These are phyloP conservation scores for Plasmopara halstedii DNA, from an alignment of 352 stramenopile species.

Conservation along the genomic window DNA sequence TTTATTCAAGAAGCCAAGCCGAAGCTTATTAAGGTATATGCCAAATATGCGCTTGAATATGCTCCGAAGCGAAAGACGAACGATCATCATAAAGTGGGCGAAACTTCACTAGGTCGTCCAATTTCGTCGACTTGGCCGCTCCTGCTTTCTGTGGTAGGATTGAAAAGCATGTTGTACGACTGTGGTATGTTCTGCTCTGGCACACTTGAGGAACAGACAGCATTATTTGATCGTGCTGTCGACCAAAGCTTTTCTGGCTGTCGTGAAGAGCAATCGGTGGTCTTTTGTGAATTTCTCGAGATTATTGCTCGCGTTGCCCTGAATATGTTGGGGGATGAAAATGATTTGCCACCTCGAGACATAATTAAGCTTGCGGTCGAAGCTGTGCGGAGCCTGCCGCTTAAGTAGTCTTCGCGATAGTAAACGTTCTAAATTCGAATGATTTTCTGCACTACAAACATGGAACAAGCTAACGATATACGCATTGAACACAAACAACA, in stretches of 20 bases:
- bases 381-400: conserved; percentile 49
- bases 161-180: conserved; percentile 70
- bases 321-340: conserved; percentile 42
- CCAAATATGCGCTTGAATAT: conserved; percentile 49
- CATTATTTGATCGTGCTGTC: conserved; percentile 50
- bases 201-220: conserved; percentile 42
- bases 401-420: no score
- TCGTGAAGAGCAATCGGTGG: conserved; percentile 34
- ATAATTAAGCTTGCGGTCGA: conserved; percentile 74
- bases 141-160: conserved; percentile 31
- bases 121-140: conserved; percentile 36
- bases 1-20: conserved; percentile 64
- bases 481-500: no score
- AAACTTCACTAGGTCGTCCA: conserved; percentile 3
- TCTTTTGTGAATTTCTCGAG: conserved; percentile 74
- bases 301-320: conserved; percentile 56
- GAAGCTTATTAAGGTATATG: conserved; percentile 67
- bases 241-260: conserved; percentile 56
- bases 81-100: conserved; percentile 8
- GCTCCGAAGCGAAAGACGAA: conserved; percentile 8
- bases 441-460: no score
- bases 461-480: no score
- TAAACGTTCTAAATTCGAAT: no score
- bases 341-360: conserved; percentile 48
- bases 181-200: conserved; percentile 70